Percentiles rank a stretch among this genome's conserved stretches.
phyloP scores from a whole-genome alignment of 331 rosid species.

The Pyracantha coccinea region DNA sequence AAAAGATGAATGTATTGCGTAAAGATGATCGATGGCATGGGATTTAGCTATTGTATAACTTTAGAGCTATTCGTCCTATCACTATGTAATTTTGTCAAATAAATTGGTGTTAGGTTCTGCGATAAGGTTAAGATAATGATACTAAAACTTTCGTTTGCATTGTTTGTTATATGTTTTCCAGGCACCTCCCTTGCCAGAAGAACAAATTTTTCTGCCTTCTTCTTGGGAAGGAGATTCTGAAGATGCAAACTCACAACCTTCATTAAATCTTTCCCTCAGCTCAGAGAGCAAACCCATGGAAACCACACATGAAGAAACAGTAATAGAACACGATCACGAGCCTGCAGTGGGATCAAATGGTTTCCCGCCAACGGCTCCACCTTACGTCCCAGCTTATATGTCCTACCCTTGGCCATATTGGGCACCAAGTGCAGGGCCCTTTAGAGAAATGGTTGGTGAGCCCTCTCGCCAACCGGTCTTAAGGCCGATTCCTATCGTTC shows the following conservation, averaged over 20 bases:
- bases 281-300: constrained; percentile 87
- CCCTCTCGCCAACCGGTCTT: constrained; percentile 54
- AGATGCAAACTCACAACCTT: constrained; percentile 49
- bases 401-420: constrained; percentile 55
- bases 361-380: constrained; percentile 42
- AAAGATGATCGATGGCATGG: background rate
- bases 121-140: background rate
- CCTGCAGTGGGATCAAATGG: constrained; percentile 27
- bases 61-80: background rate
- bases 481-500: constrained; percentile 66
- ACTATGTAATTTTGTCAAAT: background rate
- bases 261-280: constrained; percentile 70
- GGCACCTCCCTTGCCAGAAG: constrained; percentile 73
- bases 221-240: constrained; percentile 40
- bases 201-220: constrained; percentile 50
- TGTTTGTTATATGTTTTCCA: constrained; percentile 14
- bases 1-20: background rate
- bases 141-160: no score
- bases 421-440: constrained; percentile 49
- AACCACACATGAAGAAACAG: constrained; percentile 33
- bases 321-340: constrained; percentile 33
- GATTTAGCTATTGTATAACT: no score
- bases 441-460: constrained; percentile 36
- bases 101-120: background rate
- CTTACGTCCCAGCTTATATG: constrained; percentile 48